These are phyloP conservation scores for Blastocystis sp. DNA, from an alignment of 352 stramenopile genomes.

Conservation along the genomic window DNA sequence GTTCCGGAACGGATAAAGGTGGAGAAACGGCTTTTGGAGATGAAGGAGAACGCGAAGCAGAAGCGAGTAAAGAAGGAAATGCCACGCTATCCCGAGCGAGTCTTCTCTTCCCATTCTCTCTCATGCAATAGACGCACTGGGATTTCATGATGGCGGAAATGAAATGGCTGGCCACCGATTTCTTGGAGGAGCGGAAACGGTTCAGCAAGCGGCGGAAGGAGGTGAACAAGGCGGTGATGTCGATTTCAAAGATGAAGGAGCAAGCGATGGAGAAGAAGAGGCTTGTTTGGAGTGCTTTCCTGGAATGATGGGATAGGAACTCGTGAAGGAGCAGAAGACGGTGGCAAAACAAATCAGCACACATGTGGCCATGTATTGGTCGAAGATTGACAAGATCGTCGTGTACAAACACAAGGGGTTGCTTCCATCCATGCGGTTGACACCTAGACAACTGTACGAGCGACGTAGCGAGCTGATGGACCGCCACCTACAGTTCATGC, in stretches of 20 bases:
- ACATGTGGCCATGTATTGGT: constrained; percentile 90
- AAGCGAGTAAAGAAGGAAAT: constrained; percentile 33
- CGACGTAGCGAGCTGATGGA: constrained; percentile 86
- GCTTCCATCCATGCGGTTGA: background rate
- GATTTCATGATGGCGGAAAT: constrained; percentile 73
- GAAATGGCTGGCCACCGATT: constrained; percentile 88
- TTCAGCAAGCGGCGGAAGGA: constrained; percentile 79
- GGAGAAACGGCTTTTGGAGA: constrained; percentile 17
- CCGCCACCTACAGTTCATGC: constrained; percentile 87
- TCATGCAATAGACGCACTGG: constrained; percentile 60
- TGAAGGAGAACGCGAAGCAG: constrained; percentile 9
- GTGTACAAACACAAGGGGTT: constrained; percentile 88
- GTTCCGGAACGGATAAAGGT: background rate
- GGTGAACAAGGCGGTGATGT: constrained; percentile 76
- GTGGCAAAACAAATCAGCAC: constrained; percentile 72
- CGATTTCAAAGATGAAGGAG: constrained; percentile 76
- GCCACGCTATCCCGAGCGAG: constrained; percentile 1
- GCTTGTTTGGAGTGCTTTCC: constrained; percentile 17
- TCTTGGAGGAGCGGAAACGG: constrained; percentile 83
- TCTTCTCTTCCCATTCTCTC: background rate
- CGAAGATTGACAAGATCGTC: constrained; percentile 95
- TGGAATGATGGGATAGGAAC: constrained; percentile 8
- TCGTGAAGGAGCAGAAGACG: constrained; percentile 8
- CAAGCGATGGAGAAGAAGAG: constrained; percentile 53
- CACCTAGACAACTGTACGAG: constrained; percentile 65